Evolutionary conservation across 345 rosid species (phyloP).

Genomic region (Salix brachista): DNA sequence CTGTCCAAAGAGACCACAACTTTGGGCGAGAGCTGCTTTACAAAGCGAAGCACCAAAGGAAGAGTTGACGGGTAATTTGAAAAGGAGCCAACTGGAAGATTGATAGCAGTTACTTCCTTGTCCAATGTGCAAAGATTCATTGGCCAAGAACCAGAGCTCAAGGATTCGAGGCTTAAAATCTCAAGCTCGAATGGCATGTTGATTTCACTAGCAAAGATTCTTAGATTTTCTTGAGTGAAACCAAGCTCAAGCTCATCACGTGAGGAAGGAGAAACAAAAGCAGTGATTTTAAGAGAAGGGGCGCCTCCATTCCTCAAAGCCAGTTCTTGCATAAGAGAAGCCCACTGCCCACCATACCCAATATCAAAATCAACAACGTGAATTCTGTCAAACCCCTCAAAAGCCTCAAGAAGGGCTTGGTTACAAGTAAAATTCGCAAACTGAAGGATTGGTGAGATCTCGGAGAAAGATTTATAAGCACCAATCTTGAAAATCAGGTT

Average conservation of each 20-base stretch:
- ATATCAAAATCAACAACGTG: conserved; percentile 88
- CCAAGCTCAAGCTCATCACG: conserved; percentile 60
- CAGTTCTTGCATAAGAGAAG: conserved; percentile 92
- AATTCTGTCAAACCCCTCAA: conserved; percentile 50
- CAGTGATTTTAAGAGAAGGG: conserved; percentile 64
- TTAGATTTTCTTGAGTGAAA: conserved; percentile 71
- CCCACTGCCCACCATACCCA: conserved; percentile 90
- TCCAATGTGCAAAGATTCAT: conserved; percentile 24
- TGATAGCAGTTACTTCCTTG: conserved; percentile 64
- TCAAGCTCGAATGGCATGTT: conserved; percentile 64
- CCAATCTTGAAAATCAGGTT: conserved; percentile 66
- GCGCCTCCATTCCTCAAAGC: conserved; percentile 46
- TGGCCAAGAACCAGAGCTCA: conserved; percentile 49
- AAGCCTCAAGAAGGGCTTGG: conserved; percentile 73
- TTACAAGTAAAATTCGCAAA: conserved; percentile 85
- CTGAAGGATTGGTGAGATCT: conserved; percentile 76
- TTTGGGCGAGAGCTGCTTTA: conserved; percentile 26
- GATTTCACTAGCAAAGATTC: conserved; percentile 63
- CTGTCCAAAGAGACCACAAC: conserved; percentile 26
- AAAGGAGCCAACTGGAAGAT: conserved; percentile 59
- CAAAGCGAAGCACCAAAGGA: conserved; percentile 18
- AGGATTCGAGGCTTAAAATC: conserved; percentile 50
- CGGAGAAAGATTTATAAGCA: conserved; percentile 82
- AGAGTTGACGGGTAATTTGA: conserved; percentile 49
- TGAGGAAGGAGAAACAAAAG: conserved; percentile 50